A percentile compares a stretch with the other conserved stretches of the same genome.
Evolutionary conservation across 768 basidiomycete genomes (phyloP).

Genomic region (Amanita pseudoporphyria): DNA sequence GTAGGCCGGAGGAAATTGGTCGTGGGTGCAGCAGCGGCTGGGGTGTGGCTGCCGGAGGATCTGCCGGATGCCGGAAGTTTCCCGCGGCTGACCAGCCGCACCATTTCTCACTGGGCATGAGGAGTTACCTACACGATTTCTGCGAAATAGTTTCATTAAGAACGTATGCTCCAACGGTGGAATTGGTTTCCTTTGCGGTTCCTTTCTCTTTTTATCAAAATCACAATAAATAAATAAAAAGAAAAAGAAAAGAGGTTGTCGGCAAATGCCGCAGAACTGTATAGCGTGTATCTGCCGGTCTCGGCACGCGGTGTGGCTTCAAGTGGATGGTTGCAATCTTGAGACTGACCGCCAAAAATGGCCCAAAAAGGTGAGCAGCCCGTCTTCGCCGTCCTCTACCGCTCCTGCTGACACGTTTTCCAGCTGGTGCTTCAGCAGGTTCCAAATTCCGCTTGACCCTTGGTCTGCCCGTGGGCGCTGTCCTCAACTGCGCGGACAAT

Average conservation of each 20-base stretch:
- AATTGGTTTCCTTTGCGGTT: slow-evolving; percentile 82
- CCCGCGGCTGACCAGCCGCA: no score
- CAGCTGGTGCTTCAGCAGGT: slow-evolving; percentile 65
- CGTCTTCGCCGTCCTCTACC: neutral
- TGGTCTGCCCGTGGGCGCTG: slow-evolving; percentile 90
- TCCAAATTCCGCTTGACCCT: slow-evolving; percentile 96
- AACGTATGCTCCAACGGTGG: slow-evolving; percentile 80
- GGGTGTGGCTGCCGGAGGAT: no score
- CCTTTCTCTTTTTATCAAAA: slow-evolving; percentile 85
- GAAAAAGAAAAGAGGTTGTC: slow-evolving; percentile 3
- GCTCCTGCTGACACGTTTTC: neutral
- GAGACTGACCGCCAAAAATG: neutral
- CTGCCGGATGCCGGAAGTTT: no score
- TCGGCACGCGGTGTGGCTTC: slow-evolving; percentile 12
- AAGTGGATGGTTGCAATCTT: slow-evolving; percentile 14
- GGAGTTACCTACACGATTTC: slow-evolving; percentile 88
- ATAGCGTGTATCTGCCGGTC: slow-evolving; percentile 14
- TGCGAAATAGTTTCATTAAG: slow-evolving; percentile 86
- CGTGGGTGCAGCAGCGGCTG: no score
- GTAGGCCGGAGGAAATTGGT: no score
- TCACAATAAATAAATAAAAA: slow-evolving; percentile 49
- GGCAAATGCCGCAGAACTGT: slow-evolving; percentile 21
- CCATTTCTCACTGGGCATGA: no score
- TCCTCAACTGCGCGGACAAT: slow-evolving; percentile 98
- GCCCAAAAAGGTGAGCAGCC: slow-evolving; percentile 8